Conservation (phyloP, 176 grass and related monocot genomes). For the Guadua angustifolia region DNA sequence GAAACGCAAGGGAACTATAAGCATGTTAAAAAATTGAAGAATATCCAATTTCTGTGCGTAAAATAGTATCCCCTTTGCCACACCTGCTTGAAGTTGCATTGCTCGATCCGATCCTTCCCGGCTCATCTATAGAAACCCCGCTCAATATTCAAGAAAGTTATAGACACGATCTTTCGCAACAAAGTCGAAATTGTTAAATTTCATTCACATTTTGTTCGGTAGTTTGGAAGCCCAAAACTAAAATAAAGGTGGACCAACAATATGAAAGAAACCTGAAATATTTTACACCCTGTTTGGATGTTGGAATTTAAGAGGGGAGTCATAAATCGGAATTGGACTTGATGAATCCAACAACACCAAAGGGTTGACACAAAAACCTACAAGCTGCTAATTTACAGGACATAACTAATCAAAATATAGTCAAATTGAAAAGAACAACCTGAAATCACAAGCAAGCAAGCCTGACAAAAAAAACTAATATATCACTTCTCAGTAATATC, state of each 20-base stretch:
- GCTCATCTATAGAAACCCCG: neutral
- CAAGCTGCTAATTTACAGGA: neutral
- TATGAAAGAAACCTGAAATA: neutral
- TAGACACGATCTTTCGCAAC: too few relatives aligned
- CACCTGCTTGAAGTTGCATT: too few relatives aligned
- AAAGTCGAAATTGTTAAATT: neutral
- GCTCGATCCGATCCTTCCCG: too few relatives aligned
- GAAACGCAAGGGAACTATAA: too few relatives aligned
- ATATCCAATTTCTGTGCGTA: too few relatives aligned
- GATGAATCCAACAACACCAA: neutral
- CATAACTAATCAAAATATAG: neutral
- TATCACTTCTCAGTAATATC: too few relatives aligned
- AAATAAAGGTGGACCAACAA: neutral
- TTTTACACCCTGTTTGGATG: neutral
- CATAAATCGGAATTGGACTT: neutral
- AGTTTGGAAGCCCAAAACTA: neutral
- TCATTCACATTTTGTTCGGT: neutral
- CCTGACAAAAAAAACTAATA: neutral
- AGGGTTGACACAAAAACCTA: neutral
- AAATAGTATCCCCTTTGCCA: too few relatives aligned
- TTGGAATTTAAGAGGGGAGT: too few relatives aligned
- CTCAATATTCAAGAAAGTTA: neutral
- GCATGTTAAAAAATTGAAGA: too few relatives aligned
- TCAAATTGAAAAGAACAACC: neutral
- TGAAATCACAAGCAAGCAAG: neutral